Base-by-base conservation (phyloP, 2,329 filamentous ascomycete genomes). In the Monosporascus sp. region DNA sequence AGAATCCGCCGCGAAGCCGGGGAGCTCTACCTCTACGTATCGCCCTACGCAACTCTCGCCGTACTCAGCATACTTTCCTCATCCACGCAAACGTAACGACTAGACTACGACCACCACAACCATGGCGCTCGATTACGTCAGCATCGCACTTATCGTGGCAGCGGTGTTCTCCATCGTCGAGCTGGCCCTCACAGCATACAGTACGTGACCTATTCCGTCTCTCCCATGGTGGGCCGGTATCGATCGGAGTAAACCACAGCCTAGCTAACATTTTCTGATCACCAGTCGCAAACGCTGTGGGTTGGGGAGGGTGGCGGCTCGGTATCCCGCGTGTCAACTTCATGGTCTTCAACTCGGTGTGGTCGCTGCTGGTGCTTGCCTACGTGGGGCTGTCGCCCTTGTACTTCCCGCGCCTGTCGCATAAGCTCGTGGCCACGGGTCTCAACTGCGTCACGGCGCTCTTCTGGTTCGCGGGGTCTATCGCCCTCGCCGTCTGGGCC, bases 401-500 rank as follows among this genome's bases (percentile, higher is more conserved):
- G 44, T 85, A 84, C 70, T 75, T 84, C 62, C 76, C 80, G 3
- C 74, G 74, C 24, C 63, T 84, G 11, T 85, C 85, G 62, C 83
- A 90, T 69, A 80, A 78, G 50, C 81, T 83, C 49, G 82, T 78
- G 45, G 81, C 91, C 17, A 74, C 92, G 18, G 84, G 64, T 1
- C 76, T 89, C 35, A 88, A 95, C 64, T 76, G 75, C 47, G 60
- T 94, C 24, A 94, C 89, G 9, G 86, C 87, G 73, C 78, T 95
- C 53, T 95, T 95, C 76, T 96, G 91, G 91, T 94, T 97, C 66
- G 86, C 87, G 1, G 91, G 90, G 7, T 88, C 91, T 63, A 85
- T 95, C 60, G 89, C 90, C 0, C 71, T 92, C 11, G 90, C 87
- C 0, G 86, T 84, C 20, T 77, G 77, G 52, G 71, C 91, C 53